Conservation (phyloP, 352 stramenopile genomes). For the Phytopythium helicoides region DNA sequence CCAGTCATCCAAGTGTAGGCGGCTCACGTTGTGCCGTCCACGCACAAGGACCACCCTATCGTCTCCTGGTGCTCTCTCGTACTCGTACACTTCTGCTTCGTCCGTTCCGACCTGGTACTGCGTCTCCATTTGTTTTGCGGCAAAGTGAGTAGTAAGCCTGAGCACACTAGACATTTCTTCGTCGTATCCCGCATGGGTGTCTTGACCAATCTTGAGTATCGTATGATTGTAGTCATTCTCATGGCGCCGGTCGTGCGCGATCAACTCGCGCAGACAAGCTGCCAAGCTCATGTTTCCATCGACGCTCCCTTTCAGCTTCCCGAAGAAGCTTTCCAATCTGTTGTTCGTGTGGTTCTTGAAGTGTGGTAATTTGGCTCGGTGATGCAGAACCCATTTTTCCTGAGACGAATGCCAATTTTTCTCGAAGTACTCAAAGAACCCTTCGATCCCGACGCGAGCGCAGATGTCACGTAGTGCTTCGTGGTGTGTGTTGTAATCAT, state of each 20-base stretch:
- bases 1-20: not conserved
- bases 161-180: slow-evolving; percentile 21
- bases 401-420: slow-evolving; percentile 20
- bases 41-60: not conserved
- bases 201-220: not conserved
- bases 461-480: not conserved
- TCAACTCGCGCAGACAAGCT: not conserved
- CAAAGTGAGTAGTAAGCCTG: slow-evolving; percentile 15
- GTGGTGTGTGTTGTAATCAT: slow-evolving; percentile 7
- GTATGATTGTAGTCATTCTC: slow-evolving; percentile 14
- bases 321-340: slow-evolving; percentile 11
- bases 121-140: slow-evolving; percentile 5
- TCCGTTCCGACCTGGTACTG: not conserved
- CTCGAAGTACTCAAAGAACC: slow-evolving; percentile 20
- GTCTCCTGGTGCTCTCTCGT: not conserved
- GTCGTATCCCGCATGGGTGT: slow-evolving; percentile 13
- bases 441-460: not conserved
- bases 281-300: slow-evolving; percentile 10
- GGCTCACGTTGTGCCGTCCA: not conserved
- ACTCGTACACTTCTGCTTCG: not conserved
- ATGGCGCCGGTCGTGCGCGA: not conserved
- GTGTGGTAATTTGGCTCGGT: slow-evolving; percentile 7
- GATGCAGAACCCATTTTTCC: slow-evolving; percentile 25
- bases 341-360: slow-evolving; percentile 22
- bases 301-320: slow-evolving; percentile 12